Conservation (phyloP, 2,329 filamentous ascomycete species). For the Orbilia blumenaviensis region DNA sequence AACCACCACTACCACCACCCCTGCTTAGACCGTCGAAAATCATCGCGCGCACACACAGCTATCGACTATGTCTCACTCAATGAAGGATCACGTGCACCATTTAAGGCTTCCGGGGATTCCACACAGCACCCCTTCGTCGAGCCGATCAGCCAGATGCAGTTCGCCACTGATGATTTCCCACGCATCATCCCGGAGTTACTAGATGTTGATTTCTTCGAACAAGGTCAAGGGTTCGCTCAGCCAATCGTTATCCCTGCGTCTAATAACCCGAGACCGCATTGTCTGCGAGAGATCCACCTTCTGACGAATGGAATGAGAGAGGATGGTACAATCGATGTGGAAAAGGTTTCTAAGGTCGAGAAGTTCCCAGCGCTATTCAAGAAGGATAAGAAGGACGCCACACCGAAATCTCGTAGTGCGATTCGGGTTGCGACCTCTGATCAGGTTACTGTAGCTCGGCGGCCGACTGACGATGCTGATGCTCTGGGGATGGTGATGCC, state of each 20-base stretch:
- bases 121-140: conserved; percentile 75
- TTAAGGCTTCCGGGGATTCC: conserved; percentile 72
- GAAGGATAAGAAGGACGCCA: conserved; percentile 46
- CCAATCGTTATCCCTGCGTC: conserved; percentile 73
- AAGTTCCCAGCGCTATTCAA: conserved; percentile 51
- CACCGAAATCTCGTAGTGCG: conserved; percentile 56
- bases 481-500: conserved; percentile 75
- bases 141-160: conserved; percentile 70
- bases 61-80: conserved; percentile 76
- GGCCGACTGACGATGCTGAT: conserved; percentile 67
- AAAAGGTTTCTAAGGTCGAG: conserved; percentile 40
- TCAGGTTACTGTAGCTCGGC: conserved; percentile 59
- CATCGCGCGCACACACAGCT: conserved; percentile 70
- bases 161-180: conserved; percentile 71
- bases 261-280: conserved; percentile 68
- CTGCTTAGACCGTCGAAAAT: conserved; percentile 65
- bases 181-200: conserved; percentile 72
- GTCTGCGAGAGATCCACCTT: conserved; percentile 24
- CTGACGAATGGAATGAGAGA: conserved; percentile 48
- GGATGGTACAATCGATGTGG: conserved; percentile 41
- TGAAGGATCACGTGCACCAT: conserved; percentile 66
- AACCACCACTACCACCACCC: no score
- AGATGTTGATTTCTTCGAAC: conserved; percentile 71
- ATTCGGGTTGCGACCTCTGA: conserved; percentile 65
- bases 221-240: conserved; percentile 70